Evolutionary conservation across 202 grass and related monocot genomes (phyloP).

Genomic region (Elaeis oleifera): DNA sequence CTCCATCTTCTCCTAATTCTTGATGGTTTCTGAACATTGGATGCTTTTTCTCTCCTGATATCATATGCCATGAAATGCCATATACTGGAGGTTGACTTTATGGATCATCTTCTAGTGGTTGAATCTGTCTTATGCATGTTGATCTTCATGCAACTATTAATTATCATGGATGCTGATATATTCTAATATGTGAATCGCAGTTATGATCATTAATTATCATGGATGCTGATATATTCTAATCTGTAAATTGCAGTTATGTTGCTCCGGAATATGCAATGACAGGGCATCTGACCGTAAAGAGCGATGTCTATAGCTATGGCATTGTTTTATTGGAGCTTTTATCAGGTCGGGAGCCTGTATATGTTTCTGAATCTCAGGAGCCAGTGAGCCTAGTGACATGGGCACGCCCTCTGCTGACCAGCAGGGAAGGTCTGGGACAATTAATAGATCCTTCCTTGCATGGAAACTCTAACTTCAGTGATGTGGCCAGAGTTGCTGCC

Average conservation of each 20-base stretch:
- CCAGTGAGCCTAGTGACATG: slow-evolving; percentile 84
- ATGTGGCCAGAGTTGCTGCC: slow-evolving; percentile 87
- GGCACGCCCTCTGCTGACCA: slow-evolving; percentile 69
- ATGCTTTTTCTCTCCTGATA: too few species aligned
- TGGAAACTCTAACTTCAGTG: slow-evolving; percentile 57
- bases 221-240: neutral
- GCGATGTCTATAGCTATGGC: slow-evolving; percentile 97
- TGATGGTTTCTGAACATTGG: too few species aligned
- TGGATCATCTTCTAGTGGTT: too few species aligned
- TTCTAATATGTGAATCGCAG: too few species aligned
- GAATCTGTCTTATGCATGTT: too few species aligned
- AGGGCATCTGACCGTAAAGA: slow-evolving; percentile 87
- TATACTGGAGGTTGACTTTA: too few species aligned
- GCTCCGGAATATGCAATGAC: slow-evolving; percentile 99
- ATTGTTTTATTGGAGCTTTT: slow-evolving; percentile 90
- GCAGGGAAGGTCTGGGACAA: slow-evolving; percentile 54
- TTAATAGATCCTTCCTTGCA: slow-evolving; percentile 66
- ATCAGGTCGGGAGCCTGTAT: slow-evolving; percentile 80
- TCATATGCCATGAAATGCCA: too few species aligned
- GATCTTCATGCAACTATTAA: too few species aligned
- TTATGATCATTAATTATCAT: too few species aligned
- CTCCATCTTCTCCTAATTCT: too few species aligned
- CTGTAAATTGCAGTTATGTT: slow-evolving; percentile 53
- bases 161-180: too few species aligned
- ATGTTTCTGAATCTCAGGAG: slow-evolving; percentile 49